Evolutionary conservation across 495 filamentous ascomycete genomes (phyloP), one percentile per base, ranked within the genome.

Genomic region (Penicillium atrosanguineum): DNA sequence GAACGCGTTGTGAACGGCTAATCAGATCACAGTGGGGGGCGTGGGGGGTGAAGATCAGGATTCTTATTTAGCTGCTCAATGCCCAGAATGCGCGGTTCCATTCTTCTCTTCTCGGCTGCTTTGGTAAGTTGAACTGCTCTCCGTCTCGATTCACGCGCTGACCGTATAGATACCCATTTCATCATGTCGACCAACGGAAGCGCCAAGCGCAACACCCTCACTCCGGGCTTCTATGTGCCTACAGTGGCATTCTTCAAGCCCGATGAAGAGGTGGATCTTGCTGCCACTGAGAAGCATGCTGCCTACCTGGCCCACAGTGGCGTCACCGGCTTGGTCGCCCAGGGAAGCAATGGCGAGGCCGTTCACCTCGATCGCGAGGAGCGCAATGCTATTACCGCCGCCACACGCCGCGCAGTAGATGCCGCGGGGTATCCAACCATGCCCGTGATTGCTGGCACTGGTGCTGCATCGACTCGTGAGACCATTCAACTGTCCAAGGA

Each of bases 281-380:
- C 79, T 36, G 87, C 87, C 34, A 87, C 85, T 45, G 79, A 81
- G 49, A 84, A 76, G 50, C 91, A 96, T 68, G 87, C 90, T 29
- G 83, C 88, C 46, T 88, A 89, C 60, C 87, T 96, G n/a, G 90
- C 88, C 46, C 69, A 82, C 47, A 85, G 88, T 42, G 91, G 91
- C 47, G 82, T 95, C 31, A 81, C 85, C 38, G 91, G 91, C 44
- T 76, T 96, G 37, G 84, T 89, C 44, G 90, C 88, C 16, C 90
- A 95, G 69, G 91, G 91, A 25, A 92, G 88, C 68, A 96, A 95
- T 67, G 91, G 91, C 62, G 91, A 94, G 72, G 89, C 89, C 3
- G 88, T 91, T 4, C 89, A 93, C 62, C 75, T 93, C 21, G 85
- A 86, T 43, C 83, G 83, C 31, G 70, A 80, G 16, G 89, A 93